A percentile compares a stretch with the other conserved stretches of the same genome.
These are phyloP conservation scores for Emmonsiellopsis sp. DNA, from an alignment of 2,329 filamentous ascomycete species.

Conservation along the genomic window DNA sequence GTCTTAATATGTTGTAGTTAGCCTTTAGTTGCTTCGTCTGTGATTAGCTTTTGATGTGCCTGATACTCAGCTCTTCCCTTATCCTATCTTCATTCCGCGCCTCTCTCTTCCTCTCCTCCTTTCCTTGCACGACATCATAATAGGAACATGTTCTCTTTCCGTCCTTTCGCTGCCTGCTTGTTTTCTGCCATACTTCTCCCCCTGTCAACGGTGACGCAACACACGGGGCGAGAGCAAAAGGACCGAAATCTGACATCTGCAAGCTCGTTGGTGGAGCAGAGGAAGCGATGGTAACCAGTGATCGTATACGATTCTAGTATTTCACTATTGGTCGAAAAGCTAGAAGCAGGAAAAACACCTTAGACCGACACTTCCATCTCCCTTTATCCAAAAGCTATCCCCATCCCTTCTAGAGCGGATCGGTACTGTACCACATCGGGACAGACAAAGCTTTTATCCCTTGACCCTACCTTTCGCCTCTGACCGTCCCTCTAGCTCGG, in stretches of 20 bases:
- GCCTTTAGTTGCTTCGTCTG: background rate
- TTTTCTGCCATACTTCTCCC: background rate
- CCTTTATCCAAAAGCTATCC: background rate
- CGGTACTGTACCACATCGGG: constrained; percentile 3
- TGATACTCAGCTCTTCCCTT: background rate
- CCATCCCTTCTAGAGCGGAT: background rate
- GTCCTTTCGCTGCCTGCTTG: background rate
- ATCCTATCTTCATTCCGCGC: background rate
- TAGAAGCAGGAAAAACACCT: background rate
- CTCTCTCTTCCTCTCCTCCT: background rate
- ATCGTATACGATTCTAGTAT: background rate
- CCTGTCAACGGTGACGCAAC: background rate
- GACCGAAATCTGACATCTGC: background rate
- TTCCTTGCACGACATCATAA: background rate
- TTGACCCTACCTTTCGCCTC: background rate
- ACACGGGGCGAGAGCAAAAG: background rate
- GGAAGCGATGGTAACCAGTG: background rate
- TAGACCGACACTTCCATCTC: constrained; percentile 1
- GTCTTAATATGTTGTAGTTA: background rate
- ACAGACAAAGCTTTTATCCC: constrained; percentile 1
- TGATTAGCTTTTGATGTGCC: background rate
- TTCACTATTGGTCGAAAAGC: background rate
- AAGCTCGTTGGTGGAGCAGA: constrained; percentile 1
- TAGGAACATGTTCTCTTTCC: background rate
- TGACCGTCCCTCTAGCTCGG: constrained; percentile 1